Conservation (phyloP, 306 rosid genomes). For the Inga laurina region DNA sequence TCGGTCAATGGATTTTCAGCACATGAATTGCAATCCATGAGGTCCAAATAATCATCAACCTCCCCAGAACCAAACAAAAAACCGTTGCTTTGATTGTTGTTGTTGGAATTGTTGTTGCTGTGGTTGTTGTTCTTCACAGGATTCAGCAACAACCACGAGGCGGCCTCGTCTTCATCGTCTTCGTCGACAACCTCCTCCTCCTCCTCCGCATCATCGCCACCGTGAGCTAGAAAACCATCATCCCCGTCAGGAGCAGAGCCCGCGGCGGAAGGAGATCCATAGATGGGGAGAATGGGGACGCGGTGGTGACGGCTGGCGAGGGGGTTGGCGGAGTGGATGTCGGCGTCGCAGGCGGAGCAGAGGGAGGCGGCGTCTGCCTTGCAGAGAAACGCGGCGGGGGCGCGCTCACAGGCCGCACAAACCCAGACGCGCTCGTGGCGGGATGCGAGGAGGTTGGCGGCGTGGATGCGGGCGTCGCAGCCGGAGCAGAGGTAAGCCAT, state of each 20-base stretch:
- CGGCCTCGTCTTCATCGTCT: slow-evolving; percentile 75
- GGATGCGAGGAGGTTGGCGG: slow-evolving; percentile 50
- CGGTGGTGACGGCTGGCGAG: slow-evolving; percentile 96
- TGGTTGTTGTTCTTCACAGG: slow-evolving; percentile 45
- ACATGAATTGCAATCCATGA: slow-evolving; percentile 69
- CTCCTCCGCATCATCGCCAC: slow-evolving; percentile 45
- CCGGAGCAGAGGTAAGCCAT: slow-evolving; percentile 56
- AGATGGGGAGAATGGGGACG: slow-evolving; percentile 64
- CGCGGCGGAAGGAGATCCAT: slow-evolving; percentile 41
- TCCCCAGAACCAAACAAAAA: slow-evolving; percentile 61
- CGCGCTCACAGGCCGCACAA: slow-evolving; percentile 87
- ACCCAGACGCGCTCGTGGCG: slow-evolving; percentile 89
- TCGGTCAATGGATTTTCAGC: slow-evolving; percentile 44
- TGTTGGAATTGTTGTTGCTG: slow-evolving; percentile 8
- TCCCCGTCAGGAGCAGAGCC: slow-evolving; percentile 1
- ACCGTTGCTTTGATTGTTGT: slow-evolving; percentile 45
- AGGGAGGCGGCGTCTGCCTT: slow-evolving; percentile 93
- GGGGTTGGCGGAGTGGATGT: slow-evolving; percentile 90
- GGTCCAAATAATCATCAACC: slow-evolving; percentile 83
- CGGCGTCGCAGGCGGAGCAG: slow-evolving; percentile 78
- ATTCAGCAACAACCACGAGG: slow-evolving; percentile 84
- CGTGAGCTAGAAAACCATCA: slow-evolving; percentile 34
- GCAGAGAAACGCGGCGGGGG: slow-evolving; percentile 82
- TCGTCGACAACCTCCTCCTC: slow-evolving; percentile 48
- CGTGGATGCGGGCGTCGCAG: slow-evolving; percentile 69